A percentile compares a stretch with the other conserved stretches of the same genome.
Evolutionary conservation across 1,139 yeast species (phyloP).

Genomic region (Geotrichum klebahnii): DNA sequence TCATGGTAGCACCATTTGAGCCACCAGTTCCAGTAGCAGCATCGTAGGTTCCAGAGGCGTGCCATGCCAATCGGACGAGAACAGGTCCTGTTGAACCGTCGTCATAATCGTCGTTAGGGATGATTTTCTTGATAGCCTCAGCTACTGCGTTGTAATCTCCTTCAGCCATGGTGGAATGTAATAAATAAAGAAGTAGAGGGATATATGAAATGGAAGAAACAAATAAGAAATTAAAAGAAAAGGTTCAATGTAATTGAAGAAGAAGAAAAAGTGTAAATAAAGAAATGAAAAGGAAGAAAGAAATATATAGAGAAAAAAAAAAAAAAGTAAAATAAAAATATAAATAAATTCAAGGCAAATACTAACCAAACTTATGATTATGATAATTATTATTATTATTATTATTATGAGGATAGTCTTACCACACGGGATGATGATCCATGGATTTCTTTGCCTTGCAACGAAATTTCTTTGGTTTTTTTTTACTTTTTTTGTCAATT

Average conservation of each 20-base stretch:
- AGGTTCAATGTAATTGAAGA: not conserved
- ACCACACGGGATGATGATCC: too few species aligned
- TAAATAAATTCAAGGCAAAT: not conserved
- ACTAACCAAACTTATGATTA: not conserved
- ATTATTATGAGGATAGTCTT: not conserved
- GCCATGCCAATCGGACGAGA: slow-evolving; percentile 65
- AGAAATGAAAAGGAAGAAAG: not conserved
- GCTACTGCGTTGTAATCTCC: slow-evolving; percentile 66
- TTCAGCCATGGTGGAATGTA: slow-evolving; percentile 14
- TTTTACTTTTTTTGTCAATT: not conserved
- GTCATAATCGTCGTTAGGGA: slow-evolving; percentile 68
- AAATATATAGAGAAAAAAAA: not conserved
- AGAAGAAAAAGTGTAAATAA: not conserved
- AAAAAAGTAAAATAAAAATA: not conserved
- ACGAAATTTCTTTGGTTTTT: not conserved
- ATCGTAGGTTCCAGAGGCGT: slow-evolving; percentile 64
- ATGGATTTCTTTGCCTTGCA: too few species aligned
- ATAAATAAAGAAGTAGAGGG: too few species aligned
- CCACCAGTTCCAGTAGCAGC: slow-evolving; percentile 55
- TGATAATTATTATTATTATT: not conserved
- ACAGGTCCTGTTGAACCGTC: slow-evolving; percentile 68
- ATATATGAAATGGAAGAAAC: not conserved
- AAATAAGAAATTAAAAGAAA: not conserved
- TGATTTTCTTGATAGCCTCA: slow-evolving; percentile 70
- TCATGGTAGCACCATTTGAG: slow-evolving; percentile 66